Percentiles rank a stretch among this genome's conserved stretches.
These are phyloP conservation scores for Plicaturopsis crispa DNA, from an alignment of 768 basidiomycete species.

Conservation along the genomic window DNA sequence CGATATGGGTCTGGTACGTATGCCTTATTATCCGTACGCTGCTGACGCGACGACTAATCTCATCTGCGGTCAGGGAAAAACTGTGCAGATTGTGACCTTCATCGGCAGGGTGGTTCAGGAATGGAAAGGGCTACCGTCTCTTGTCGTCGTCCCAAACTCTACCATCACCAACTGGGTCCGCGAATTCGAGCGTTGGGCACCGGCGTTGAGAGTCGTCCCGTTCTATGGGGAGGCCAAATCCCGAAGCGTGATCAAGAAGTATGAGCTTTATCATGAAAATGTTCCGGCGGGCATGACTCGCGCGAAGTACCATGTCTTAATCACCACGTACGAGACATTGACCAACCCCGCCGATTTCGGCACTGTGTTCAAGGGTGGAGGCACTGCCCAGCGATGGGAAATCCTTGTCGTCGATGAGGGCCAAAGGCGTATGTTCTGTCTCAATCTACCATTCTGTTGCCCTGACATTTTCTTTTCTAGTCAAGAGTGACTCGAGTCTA, in stretches of 20 bases:
- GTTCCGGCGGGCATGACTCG: slow-evolving; percentile 33
- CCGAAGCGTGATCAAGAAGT: slow-evolving; percentile 73
- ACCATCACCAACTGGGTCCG: slow-evolving; percentile 94
- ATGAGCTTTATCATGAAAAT: slow-evolving; percentile 65
- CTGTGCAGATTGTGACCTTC: slow-evolving; percentile 85
- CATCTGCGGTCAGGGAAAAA: slow-evolving; percentile 59
- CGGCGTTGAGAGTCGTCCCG: slow-evolving; percentile 67
- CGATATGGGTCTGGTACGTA: slow-evolving; percentile 87
- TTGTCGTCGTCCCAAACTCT: slow-evolving; percentile 94
- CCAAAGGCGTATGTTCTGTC: slow-evolving; percentile 55
- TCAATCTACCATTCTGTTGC: slow-evolving; percentile 4
- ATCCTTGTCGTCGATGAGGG: slow-evolving; percentile 90
- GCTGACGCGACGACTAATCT: not conserved
- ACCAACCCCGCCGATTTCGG: slow-evolving; percentile 61
- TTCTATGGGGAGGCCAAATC: slow-evolving; percentile 78
- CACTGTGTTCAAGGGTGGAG: slow-evolving; percentile 73
- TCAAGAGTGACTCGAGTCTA: slow-evolving; percentile 75
- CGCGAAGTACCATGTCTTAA: slow-evolving; percentile 79
- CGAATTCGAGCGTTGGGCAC: slow-evolving; percentile 79
- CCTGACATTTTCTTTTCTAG: slow-evolving; percentile 30
- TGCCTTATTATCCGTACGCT: too few species aligned
- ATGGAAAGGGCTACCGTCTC: slow-evolving; percentile 63
- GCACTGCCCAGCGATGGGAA: slow-evolving; percentile 87
- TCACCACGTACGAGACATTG: slow-evolving; percentile 91
- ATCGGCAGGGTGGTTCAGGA: slow-evolving; percentile 56